Percentiles rank a stretch among this genome's conserved stretches.
Evolutionary conservation across 768 basidiomycete species (phyloP).

Genomic region (Rhodocollybia butyracea): DNA sequence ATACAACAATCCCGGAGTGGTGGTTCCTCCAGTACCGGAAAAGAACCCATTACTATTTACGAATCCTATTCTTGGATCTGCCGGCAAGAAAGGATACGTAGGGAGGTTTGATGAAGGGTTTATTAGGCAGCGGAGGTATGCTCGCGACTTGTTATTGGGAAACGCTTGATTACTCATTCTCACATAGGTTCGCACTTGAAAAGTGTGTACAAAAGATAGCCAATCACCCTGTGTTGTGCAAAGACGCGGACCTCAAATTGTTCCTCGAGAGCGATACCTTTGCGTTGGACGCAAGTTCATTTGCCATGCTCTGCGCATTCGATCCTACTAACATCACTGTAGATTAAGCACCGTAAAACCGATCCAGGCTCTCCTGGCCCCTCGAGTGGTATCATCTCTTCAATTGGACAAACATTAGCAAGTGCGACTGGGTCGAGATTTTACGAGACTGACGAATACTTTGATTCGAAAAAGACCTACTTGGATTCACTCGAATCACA

Average conservation of each 20-base stretch:
- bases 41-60: conserved; percentile 61
- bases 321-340: conserved; percentile 3
- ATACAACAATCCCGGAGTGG: conserved; percentile 91
- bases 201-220: conserved; percentile 92
- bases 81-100: conserved; percentile 25
- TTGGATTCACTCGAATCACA: conserved; percentile 91
- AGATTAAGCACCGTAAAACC: conserved; percentile 88
- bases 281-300: conserved; percentile 71
- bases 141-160: no score
- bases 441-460: conserved; percentile 95
- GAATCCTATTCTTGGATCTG: conserved; percentile 1
- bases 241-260: conserved; percentile 82
- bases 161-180: background rate
- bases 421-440: conserved; percentile 61
- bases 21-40: conserved; percentile 95
- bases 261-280: conserved; percentile 96
- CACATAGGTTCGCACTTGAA: conserved; percentile 57
- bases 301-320: background rate
- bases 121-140: conserved; percentile 71
- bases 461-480: conserved; percentile 80
- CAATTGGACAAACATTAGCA: conserved; percentile 73
- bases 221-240: conserved; percentile 85
- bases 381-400: conserved; percentile 74
- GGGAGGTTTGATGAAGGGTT: conserved; percentile 93
- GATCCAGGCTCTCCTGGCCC: conserved; percentile 31